Base-by-base conservation (phyloP, 306 rosid genomes). In the Echinosophora koreensis region DNA sequence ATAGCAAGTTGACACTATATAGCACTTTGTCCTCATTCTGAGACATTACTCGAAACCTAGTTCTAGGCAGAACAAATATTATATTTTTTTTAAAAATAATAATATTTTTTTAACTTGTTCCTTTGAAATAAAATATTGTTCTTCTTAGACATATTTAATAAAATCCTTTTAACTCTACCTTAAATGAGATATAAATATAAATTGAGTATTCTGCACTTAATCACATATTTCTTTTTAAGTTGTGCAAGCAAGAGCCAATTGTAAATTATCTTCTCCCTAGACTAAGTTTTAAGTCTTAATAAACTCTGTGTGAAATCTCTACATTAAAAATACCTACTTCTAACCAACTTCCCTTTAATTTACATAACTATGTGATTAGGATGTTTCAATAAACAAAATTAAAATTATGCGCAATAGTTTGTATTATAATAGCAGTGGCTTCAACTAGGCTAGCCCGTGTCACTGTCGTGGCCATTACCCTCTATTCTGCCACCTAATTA, bases 391-490 rank as follows among this genome's bases (percentile, higher is more conserved):
- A n/a, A n/a, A n/a, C n/a, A n/a, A n/a, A n/a, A n/a, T n/a, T n/a
- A n/a, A n/a, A n/a, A n/a, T n/a, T n/a, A n/a, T n/a, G n/a, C n/a
- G n/a, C n/a, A n/a, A n/a, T n/a, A 27, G 14, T 22, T 5, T 14
- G 30, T 54, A 30, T 13, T 54, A 1, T 15, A 56, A 27, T 22
- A 42, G 54, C 60, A 14, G 13, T 32, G 28, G 63, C 4, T 67
- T 56, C 60, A 68, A 77, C 22, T 52, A 18, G 67, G 66, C 57
- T 39, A 2, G 35, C 66, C 9, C 0, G n/a, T 22, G 61, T 67
- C 75, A 15, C 39, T 57, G 7, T 66, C 27, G 15, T 1, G 4
- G 32, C 5, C 32, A 4, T 54, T 10, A 12, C 10, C 16, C 41
- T 64, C n/a, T 75, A 27, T 74, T 74, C 17, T 49, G 12, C 34